Conservation (phyloP, 495 filamentous ascomycete genomes). For the Staphylotrichum longicolle region DNA sequence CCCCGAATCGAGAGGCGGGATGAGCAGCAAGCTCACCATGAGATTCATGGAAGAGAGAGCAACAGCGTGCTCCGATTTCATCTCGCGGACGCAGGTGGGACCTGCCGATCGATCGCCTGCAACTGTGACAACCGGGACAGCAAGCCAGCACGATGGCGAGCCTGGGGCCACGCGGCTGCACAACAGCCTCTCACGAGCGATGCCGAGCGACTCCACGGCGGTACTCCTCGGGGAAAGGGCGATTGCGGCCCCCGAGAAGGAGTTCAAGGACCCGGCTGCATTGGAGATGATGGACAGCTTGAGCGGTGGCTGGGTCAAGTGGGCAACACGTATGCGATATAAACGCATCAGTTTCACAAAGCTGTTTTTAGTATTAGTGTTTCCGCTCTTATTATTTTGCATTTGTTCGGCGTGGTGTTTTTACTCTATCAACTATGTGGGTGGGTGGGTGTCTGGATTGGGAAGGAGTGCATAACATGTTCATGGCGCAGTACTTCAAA, state of each 20-base stretch:
- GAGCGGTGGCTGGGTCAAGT: conserved; percentile 68
- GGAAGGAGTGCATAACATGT: background rate
- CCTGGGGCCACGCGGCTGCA: too few relatives aligned
- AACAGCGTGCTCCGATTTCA: conserved; percentile 77
- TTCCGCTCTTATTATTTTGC: conserved; percentile 6
- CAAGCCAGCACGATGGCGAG: conserved; percentile 10
- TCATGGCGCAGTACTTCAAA: background rate
- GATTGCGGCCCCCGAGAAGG: conserved; percentile 32
- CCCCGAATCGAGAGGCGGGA: conserved; percentile 40
- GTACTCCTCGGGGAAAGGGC: conserved; percentile 1
- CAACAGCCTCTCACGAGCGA: too few relatives aligned
- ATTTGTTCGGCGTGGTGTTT: conserved; percentile 9
- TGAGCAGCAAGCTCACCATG: conserved; percentile 72
- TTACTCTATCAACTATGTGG: background rate
- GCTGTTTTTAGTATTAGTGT: background rate
- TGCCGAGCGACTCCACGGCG: background rate
- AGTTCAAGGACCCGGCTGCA: conserved; percentile 64
- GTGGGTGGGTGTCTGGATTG: conserved; percentile 2
- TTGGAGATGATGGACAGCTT: conserved; percentile 84
- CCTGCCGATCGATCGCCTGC: conserved; percentile 59
- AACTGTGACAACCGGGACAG: conserved; percentile 16
- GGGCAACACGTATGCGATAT: conserved; percentile 64
- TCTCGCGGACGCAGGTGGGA: conserved; percentile 85
- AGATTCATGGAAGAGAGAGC: conserved; percentile 91
- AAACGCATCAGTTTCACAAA: conserved; percentile 9